Evolutionary conservation across 495 filamentous ascomycete species (phyloP).

Genomic region (Neurospora africana): DNA sequence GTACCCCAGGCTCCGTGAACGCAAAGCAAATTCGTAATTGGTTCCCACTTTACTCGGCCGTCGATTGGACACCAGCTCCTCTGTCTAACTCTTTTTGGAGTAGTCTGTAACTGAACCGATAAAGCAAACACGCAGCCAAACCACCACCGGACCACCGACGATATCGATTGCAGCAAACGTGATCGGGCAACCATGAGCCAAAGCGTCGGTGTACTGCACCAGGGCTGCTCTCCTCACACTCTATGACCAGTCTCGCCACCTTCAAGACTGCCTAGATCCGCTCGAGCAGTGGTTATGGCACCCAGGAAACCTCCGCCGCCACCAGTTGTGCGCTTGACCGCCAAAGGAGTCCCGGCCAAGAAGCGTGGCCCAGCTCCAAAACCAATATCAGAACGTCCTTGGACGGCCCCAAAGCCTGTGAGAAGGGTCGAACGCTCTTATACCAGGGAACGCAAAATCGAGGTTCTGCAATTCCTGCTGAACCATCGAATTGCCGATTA

Average conservation of each 20-base stretch:
- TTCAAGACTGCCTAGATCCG: background rate
- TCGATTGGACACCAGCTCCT: background rate
- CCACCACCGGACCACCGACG: background rate
- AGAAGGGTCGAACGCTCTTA: conserved; percentile 16
- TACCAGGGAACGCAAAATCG: conserved; percentile 18
- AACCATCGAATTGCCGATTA: conserved; percentile 16
- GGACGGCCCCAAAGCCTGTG: conserved; percentile 11
- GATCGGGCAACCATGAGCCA: background rate
- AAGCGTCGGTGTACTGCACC: background rate
- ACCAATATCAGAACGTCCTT: conserved; percentile 9
- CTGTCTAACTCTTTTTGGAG: background rate
- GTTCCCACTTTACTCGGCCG: background rate
- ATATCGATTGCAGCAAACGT: background rate
- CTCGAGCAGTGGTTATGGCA: background rate
- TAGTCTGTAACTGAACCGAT: background rate
- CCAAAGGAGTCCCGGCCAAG: conserved; percentile 7
- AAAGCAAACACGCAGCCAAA: background rate
- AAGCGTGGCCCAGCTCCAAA: conserved; percentile 13
- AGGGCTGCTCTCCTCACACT: background rate
- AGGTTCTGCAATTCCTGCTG: conserved; percentile 18
- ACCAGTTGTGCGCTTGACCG: conserved; percentile 2
- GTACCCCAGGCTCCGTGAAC: background rate
- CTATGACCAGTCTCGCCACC: background rate
- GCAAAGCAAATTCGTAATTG: background rate
- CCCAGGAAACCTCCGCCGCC: background rate